Evolutionary conservation across 768 basidiomycete genomes (phyloP), one percentile per base, ranked within the genome.

Genomic region (Daedalea quercina): DNA sequence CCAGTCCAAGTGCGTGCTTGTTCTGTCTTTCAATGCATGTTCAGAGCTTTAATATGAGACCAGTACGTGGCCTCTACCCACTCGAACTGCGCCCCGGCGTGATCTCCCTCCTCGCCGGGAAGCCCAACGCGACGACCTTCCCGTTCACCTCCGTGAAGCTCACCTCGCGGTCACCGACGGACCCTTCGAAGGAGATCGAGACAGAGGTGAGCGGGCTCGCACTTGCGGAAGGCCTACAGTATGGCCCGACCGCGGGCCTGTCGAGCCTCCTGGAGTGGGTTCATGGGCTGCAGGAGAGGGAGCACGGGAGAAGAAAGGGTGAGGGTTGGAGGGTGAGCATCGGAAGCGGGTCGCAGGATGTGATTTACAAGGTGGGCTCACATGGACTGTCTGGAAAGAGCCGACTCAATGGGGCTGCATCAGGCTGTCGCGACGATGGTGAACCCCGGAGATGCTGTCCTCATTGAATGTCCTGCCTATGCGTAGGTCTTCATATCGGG

Each of bases 311-410:
- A 50, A 74, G 73, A 54, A 67, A 64, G 46, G 77, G 73, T 1
- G 68, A 70, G 59, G 84, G 82, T 8, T 99, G 94, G 94, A 72
- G 76, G 42, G 66, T 94, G 8, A 84, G 81, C 35, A 71, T 96
- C 8, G 93, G 94, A 2, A 76, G 77, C 28, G 95, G 95, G 7
- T 90, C 90, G 43, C 96, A 97, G 70, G 93, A 96, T 73, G 67
- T 93, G 54, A 80, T 98, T 44, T 87, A 77, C 70, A 96, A 95
- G 79, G 92, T 87, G 53, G 2, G 56, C 11, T 12, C 11, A 45
- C 8, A 26, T 47, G 9, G 24, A 7, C 45, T 6, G 17, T 4
- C 45, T 20, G 20, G 9, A 19, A 7, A 9, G 23, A 11, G n/a
- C 25, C 9, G 6, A 12, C 24, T 12, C 6, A 26, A 11, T 23